Evolutionary conservation across 306 rosid genomes (phyloP), one percentile per base, ranked within the genome.

Genomic region (Luffa aegyptiaca): DNA sequence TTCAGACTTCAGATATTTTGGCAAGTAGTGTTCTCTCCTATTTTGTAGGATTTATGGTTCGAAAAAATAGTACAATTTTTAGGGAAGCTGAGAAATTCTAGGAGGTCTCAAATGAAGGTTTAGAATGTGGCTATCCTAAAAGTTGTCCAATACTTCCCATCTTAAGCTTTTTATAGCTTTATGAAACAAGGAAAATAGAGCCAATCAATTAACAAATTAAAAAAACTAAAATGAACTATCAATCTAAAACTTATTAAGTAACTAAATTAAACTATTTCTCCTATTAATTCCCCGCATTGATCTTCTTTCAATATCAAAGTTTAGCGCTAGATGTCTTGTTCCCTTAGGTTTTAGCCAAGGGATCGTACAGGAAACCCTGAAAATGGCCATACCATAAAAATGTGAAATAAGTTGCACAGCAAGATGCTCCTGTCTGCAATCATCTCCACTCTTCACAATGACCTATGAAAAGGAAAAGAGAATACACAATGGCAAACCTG

Each of bases 351-450:
- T 71, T 6, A 46, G 56, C 57, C 76, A 45, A 46, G 18, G 20
- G 10, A 68, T 56, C 80, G 55, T 51, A 78, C 41, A 16, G n/a
- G 10, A 57, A 35, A n/a, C 14, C 57, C 33, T 11, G 53, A 39
- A 66, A 83, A 48, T 82, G 81, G 75, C 5, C 44, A 62, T 82
- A 96, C 99, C 99, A 84, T 93, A 91, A 83, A 96, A 96, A 88
- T 96, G 99, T 81, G 96, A 89, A 82, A 96, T 96, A 82, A 96
- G 99, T 84, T 96, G 99, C 87, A 96, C 99, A 13, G 99, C 99
- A 79, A 96, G 88, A 87, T 96, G 99, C 85, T 96, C 99, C 87
- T 96, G 99, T 89, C 99, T 89, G 87, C 99, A 96, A 89, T 96
- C 99, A 85, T 93, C 98, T 80, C 99, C 99, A 83, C 99, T 96